Conservation (phyloP, 768 basidiomycete genomes). For the Clavulina sp. region DNA sequence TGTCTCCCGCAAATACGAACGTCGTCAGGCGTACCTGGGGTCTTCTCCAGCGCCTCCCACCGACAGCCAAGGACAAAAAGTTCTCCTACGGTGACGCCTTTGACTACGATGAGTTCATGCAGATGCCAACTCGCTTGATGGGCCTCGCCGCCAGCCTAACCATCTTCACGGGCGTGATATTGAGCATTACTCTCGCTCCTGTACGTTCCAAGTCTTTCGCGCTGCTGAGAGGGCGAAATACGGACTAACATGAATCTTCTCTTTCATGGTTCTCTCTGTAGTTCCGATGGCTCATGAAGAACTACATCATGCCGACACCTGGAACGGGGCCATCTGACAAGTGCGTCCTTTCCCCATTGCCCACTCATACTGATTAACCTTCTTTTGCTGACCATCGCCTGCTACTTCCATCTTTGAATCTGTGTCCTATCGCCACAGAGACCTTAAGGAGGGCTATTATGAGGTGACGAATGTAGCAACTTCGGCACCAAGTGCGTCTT, state of each 20-base stretch:
- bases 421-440: too few relatives aligned
- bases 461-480: constrained; percentile 53
- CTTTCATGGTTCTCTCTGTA: constrained; percentile 14
- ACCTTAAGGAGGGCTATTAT: constrained; percentile 41
- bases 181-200: constrained; percentile 14
- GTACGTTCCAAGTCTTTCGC: constrained; percentile 13
- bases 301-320: constrained; percentile 31
- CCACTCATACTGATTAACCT: background rate
- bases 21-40: constrained; percentile 44
- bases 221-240: too few relatives aligned
- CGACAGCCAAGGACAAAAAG: constrained; percentile 11
- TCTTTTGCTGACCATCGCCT: background rate
- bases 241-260: constrained; percentile 2
- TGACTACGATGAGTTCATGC: constrained; percentile 53
- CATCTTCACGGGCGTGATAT: constrained; percentile 3
- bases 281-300: constrained; percentile 41
- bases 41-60: constrained; percentile 5
- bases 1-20: constrained; percentile 28
- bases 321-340: constrained; percentile 48
- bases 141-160: constrained; percentile 9
- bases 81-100: constrained; percentile 50
- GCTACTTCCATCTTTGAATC: too few relatives aligned
- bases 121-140: constrained; percentile 6
- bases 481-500: constrained; percentile 28
- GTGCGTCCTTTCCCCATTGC: constrained; percentile 25